These are phyloP conservation scores for Lachancea kluyveri DNA, from an alignment of 805 yeast species.

Conservation along the genomic window DNA sequence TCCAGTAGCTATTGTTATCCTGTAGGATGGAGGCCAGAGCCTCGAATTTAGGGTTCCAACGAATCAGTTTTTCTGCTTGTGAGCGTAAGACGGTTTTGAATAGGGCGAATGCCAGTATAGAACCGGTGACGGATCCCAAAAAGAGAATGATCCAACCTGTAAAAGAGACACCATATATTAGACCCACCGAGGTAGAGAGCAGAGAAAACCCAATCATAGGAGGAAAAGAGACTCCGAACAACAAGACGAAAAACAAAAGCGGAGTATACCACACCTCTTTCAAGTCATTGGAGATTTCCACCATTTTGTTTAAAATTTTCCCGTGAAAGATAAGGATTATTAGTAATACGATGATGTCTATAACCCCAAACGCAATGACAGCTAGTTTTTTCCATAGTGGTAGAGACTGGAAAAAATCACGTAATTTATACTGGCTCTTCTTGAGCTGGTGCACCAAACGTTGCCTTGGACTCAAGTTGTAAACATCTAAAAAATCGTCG, in stretches of 20 bases:
- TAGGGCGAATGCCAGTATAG: constrained; percentile 63
- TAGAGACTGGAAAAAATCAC: constrained; percentile 14
- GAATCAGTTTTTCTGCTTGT: constrained; percentile 55
- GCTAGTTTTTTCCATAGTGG: constrained; percentile 20
- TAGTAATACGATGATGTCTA: constrained; percentile 14
- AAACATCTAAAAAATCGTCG: constrained; percentile 28
- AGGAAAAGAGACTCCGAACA: constrained; percentile 77
- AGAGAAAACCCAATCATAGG: constrained; percentile 82
- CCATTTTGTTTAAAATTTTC: constrained; percentile 29
- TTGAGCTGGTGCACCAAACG: constrained; percentile 21
- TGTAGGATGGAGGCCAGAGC: constrained; percentile 69
- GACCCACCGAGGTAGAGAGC: constrained; percentile 62
- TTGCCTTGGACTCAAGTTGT: constrained; percentile 29
- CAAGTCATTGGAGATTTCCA: constrained; percentile 42
- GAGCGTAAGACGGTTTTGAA: constrained; percentile 54
- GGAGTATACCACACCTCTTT: constrained; percentile 35
- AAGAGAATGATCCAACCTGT: constrained; percentile 77
- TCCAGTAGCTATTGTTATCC: constrained; percentile 60
- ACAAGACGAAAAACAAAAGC: constrained; percentile 41
- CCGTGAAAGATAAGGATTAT: constrained; percentile 24
- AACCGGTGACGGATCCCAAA: constrained; percentile 63
- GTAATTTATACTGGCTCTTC: constrained; percentile 9
- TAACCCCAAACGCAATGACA: constrained; percentile 11
- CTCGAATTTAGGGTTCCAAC: constrained; percentile 56
- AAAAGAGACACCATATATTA: constrained; percentile 70